Evolutionary conservation across 108 stramenopile genomes (phyloP), one percentile per base, ranked within the genome.

Genomic region (Stephanodiscus minutulus): DNA sequence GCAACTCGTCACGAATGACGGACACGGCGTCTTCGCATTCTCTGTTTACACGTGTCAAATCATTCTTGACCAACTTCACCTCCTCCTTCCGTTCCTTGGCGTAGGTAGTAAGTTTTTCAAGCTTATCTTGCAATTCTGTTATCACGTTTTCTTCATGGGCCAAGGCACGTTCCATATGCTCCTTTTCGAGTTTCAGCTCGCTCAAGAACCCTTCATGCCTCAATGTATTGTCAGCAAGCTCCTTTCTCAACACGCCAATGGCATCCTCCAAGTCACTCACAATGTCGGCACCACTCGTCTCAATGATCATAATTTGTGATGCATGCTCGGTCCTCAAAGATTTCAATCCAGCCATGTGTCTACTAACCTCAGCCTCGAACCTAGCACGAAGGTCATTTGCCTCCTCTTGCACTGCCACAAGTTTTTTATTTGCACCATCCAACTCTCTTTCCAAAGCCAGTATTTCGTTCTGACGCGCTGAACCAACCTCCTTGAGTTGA

Each of bases 1-100:
- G 52, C 48, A 66, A 56, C 64, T 70, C 64, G 6, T 43, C 28
- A 17, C 68, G 68, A 53, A 70, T 65, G 24, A 33, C 36, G 27
- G 52, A 36, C 44, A 70, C 41, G 31, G 63, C 57, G 5, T 58
- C 62, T 5, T 53, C 44, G 31, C 56, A 44, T 48, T 77, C 76
- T 65, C 63, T 61, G 7, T 25, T 52, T 5, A 65, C 60, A 17
- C 48, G 55, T 27, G 57, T 25, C 52, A 77, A 24, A 18, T 77
- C 76, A 13, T 37, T 60, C 60, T 70, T 55, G 21, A 70, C 47
- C 43, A 37, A 20, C 25, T 53, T 54, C 7, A 59, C 43, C 48
- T 77, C 69, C 53, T 77, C 68, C 52, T 55, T 63, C n/a, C 76
- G 76, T 44, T 70, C 60, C n/a, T 77, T 69, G 15, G 68, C 66